These are phyloP conservation scores for Candida bentonensis DNA, from an alignment of 805 yeast species.

Conservation along the genomic window DNA sequence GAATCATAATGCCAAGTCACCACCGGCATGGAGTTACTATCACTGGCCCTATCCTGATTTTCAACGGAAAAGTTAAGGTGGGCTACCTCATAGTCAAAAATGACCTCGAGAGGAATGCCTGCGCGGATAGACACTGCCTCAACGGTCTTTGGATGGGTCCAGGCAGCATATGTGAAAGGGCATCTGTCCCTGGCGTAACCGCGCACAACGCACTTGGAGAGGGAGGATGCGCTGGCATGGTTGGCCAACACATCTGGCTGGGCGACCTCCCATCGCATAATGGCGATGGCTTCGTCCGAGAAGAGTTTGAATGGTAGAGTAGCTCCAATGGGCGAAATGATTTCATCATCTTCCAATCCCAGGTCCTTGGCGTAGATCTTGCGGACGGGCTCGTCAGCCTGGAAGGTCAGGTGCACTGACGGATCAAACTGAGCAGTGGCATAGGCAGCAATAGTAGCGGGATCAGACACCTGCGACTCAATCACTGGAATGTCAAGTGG, in stretches of 20 bases:
- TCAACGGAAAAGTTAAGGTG: constrained; percentile 30
- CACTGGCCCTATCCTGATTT: background rate
- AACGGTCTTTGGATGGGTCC: constrained; percentile 44
- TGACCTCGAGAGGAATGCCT: constrained; percentile 38
- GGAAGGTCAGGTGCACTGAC: constrained; percentile 20
- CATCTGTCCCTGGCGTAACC: constrained; percentile 34
- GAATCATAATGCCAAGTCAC: constrained; percentile 53
- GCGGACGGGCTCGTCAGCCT: constrained; percentile 16
- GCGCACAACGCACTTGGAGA: constrained; percentile 22
- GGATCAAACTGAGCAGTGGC: constrained; percentile 22
- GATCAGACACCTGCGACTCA: background rate
- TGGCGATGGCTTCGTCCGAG: constrained; percentile 43
- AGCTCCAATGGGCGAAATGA: constrained; percentile 39
- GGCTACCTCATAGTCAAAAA: constrained; percentile 47
- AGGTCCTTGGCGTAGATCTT: constrained; percentile 35
- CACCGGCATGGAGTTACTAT: constrained; percentile 22
- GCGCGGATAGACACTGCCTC: constrained; percentile 44
- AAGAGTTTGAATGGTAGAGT: constrained; percentile 48
- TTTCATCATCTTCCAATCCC: constrained; percentile 26
- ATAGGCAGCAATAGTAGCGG: background rate
- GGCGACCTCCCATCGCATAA: constrained; percentile 40
- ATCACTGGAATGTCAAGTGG: background rate
- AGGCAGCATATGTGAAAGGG: constrained; percentile 41
- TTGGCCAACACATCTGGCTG: constrained; percentile 21
- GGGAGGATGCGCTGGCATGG: constrained; percentile 14